Base-by-base conservation (phyloP, 805 yeast species). In the Pichia nanzhaoensis region DNA sequence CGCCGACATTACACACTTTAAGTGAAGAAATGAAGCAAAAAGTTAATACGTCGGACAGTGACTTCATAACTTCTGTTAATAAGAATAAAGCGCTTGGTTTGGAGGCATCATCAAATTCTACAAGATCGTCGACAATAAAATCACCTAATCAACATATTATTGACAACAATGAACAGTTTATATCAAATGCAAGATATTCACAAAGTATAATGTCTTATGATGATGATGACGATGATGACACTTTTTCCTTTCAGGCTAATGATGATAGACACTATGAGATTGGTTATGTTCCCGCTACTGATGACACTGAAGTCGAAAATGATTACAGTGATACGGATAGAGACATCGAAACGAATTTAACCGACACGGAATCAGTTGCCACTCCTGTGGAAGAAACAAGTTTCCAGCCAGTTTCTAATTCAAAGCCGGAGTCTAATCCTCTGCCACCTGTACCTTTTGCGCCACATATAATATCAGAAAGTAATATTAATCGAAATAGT, bases 181-280 rank as follows among this genome's bases (percentile, higher is more conserved):
- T 50, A 17, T 17, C 34, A 10, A 46, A 44, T 38, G 48, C 51
- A 19, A 37, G 44, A 14, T 46, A 51, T 34, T 32, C 48, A 1
- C 35, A 46, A 16, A 46, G 51, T 44, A 39, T 50, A 27, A 44
- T 47, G 33, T 45, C 49, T 4, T 35, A 42, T 21, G 48, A 42
- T 30, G 50, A 44, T 31, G 47, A 55, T n/a, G 50, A 41, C 21
- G 53, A 52, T 44, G 47, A 50, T 22, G 48, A 46, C 33, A 38
- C 41, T 12, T 56, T 47, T 34, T 58, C 61, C 2, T 56, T 55
- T 36, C 22, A 45, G 8, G 50, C 48, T 5, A 50, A 56, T 39
- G 63, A 58, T 39, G 62, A 56, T 31, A 50, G 37, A 18, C 36
- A 44, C 12, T 48, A 51, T 19, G 49, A 50, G 34, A 34, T 50